Conservation (phyloP, 2,329 filamentous ascomycete genomes). For the Colletotrichum tofieldiae region DNA sequence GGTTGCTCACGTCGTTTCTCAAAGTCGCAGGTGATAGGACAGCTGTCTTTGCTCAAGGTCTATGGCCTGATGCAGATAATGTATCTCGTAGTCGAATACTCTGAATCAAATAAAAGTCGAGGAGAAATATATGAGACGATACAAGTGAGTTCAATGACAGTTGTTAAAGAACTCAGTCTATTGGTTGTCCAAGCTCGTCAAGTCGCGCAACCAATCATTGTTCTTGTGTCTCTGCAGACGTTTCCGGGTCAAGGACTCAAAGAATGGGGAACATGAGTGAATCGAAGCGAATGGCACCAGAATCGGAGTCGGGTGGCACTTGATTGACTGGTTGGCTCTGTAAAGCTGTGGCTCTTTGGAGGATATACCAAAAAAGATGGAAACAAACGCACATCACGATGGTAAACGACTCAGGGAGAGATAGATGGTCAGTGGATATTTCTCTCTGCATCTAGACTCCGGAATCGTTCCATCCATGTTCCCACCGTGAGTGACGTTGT, state of each 20-base stretch:
- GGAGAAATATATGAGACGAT: not conserved
- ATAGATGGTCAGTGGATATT: slow-evolving; percentile 6
- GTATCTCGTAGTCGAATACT: not conserved
- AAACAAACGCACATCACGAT: not conserved
- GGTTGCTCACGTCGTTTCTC: not conserved
- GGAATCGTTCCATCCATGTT: slow-evolving; percentile 15
- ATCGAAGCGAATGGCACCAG: slow-evolving; percentile 1
- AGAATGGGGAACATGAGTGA: not conserved
- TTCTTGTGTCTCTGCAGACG: not conserved
- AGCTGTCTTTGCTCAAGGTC: not conserved
- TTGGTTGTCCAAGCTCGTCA: slow-evolving; percentile 12
- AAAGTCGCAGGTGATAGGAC: not conserved
- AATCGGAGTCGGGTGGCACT: not conserved
- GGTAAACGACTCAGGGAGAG: not conserved
- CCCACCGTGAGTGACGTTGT: slow-evolving; percentile 42
- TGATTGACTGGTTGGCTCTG: not conserved
- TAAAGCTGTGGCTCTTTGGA: not conserved
- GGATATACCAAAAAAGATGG: not conserved
- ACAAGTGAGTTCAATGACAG: not conserved
- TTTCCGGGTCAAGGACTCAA: slow-evolving; percentile 6
- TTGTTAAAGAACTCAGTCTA: not conserved
- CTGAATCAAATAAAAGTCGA: not conserved
- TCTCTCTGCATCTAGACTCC: slow-evolving; percentile 15
- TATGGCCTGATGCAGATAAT: not conserved
- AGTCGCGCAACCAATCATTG: slow-evolving; percentile 4